Percentiles rank a stretch among this genome's conserved stretches.
These are phyloP conservation scores for Aegilops speltoides DNA, from an alignment of 176 grass and related monocot genomes.

Conservation along the genomic window DNA sequence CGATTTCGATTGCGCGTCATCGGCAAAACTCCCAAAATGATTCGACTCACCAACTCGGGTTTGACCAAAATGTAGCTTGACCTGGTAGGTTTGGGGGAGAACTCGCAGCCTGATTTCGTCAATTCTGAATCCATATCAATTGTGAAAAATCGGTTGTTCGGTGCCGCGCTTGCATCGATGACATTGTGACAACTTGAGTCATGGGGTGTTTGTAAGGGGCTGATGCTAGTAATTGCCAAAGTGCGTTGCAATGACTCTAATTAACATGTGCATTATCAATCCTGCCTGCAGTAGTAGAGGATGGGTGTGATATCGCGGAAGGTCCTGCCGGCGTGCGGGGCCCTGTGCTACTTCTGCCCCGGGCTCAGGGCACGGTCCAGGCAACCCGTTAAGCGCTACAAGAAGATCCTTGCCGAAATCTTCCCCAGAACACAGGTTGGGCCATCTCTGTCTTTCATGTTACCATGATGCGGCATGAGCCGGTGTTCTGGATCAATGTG, in stretches of 20 bases:
- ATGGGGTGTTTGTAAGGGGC: too few relatives aligned
- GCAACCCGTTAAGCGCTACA: constrained; percentile 85
- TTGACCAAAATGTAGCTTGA: neutral
- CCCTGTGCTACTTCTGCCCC: constrained; percentile 81
- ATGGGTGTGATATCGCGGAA: constrained; percentile 73
- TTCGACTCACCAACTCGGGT: neutral
- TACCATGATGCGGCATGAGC: neutral
- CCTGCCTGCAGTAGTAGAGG: constrained; percentile 37
- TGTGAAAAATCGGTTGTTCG: too few relatives aligned
- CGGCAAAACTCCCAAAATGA: neutral
- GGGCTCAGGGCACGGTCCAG: constrained; percentile 63
- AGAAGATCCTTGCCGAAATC: constrained; percentile 86
- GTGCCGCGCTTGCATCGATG: too few relatives aligned
- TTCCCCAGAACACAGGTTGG: constrained; percentile 75
- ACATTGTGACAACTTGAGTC: too few relatives aligned
- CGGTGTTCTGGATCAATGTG: neutral
- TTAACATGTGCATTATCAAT: neutral
- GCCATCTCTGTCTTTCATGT: neutral
- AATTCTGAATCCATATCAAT: neutral
- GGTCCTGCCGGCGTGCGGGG: constrained; percentile 57
- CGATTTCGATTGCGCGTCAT: neutral
- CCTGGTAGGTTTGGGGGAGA: neutral
- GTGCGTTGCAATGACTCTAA: neutral
- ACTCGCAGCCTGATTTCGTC: neutral
- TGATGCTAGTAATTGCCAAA: neutral